Evolutionary conservation across 2,329 filamentous ascomycete genomes (phyloP), one percentile per base, ranked within the genome.

Genomic region (Alternaria atra): DNA sequence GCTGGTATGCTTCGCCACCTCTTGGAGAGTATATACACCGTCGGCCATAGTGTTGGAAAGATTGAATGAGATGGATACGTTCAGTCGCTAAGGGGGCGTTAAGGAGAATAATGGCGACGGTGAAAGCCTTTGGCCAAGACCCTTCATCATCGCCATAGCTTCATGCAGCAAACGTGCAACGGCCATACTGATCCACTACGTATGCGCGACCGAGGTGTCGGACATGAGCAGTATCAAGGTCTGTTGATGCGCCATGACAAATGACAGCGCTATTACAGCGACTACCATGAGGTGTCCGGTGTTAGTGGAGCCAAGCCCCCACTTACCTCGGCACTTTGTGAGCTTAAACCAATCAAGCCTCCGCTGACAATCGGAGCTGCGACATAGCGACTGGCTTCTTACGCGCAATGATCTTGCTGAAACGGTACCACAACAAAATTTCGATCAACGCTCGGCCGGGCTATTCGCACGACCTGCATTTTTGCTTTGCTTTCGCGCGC

Each of bases 1-100:
- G 6, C 64, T 79, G 44, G 79, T 75, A 60, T 86, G 85, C 60
- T 83, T 84, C 63, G 85, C 82, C 46, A 87, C 83, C 30, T 64
- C 63, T 4, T 55, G 58, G 23, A 66, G 61, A n/a, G 58, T 60
- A 58, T 66, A 66, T 30, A 64, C 34, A 4, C 52, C 43, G 58
- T 66, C 64, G 29, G 64, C 35, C 63, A 65, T 65, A 39, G 40
- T 42, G 46, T 23, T 44, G 48, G 17, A 35, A 13, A 9, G 15
- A n/a, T 25, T 25, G 37, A 23, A 25, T 40, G 37, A 44, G 30
- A 29, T 13, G 25, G 25, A 12, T 37, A 47, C 23, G 20, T 46
- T 46, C 27, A 9, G 47, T 52, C 29, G 25, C 27, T 34, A 44
- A 23, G 17, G 46, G 30, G 29, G 53, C 17, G 23, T 12, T 9